Conservation (phyloP, 495 filamentous ascomycete species). For the Penicillium argentinense region DNA sequence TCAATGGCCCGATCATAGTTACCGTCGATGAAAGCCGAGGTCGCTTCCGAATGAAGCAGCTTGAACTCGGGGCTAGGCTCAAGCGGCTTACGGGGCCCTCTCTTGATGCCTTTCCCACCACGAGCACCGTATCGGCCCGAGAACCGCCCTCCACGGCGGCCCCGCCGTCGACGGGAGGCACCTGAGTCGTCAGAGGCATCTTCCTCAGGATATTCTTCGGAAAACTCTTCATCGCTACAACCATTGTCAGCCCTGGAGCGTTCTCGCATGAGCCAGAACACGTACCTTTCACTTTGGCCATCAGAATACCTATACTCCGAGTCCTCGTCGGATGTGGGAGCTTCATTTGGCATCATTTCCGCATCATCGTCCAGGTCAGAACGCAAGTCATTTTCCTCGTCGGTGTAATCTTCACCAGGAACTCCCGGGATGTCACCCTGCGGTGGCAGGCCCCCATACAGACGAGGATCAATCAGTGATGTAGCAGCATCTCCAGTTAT, state of each 20-base stretch:
- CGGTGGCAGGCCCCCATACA: constrained; percentile 32
- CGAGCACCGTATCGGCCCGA: constrained; percentile 45
- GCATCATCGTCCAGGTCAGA: constrained; percentile 6
- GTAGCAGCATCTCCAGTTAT: constrained; percentile 17
- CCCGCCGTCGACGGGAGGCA: constrained; percentile 28
- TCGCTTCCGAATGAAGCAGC: constrained; percentile 66
- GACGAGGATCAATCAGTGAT: constrained; percentile 42
- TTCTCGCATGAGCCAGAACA: neutral
- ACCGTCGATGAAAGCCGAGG: constrained; percentile 64
- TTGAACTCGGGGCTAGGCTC: constrained; percentile 77
- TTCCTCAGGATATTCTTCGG: constrained; percentile 17
- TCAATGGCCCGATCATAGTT: constrained; percentile 64
- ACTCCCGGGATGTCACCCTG: constrained; percentile 13
- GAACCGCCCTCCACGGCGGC: constrained; percentile 40
- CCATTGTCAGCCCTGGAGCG: neutral
- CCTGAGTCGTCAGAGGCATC: constrained; percentile 35
- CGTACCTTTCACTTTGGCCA: constrained; percentile 39
- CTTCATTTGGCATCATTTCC: neutral
- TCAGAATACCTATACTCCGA: constrained; percentile 26
- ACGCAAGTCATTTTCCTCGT: constrained; percentile 14
- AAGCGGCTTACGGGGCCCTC: constrained; percentile 68
- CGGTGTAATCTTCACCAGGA: constrained; percentile 10
- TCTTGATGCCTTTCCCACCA: constrained; percentile 51
- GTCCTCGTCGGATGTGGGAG: constrained; percentile 18
- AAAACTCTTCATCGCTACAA: constrained; percentile 17